phyloP scores from a whole-genome alignment of 495 filamentous ascomycete genomes.

The Lindgomyces ingoldianus region DNA sequence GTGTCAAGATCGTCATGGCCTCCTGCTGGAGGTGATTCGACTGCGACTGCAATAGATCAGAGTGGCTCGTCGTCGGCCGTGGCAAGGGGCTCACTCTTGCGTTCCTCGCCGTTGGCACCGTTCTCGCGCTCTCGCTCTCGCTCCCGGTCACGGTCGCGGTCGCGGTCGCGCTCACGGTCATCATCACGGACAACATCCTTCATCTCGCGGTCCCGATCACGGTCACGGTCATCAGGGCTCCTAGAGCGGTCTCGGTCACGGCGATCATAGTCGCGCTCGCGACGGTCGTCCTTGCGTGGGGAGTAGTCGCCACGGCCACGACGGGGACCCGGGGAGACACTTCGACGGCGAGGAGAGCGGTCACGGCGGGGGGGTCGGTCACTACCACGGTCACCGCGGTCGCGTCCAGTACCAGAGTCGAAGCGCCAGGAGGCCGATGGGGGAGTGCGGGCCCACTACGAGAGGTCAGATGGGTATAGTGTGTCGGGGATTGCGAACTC shows the following conservation, averaged over 20 bases:
- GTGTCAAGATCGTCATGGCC: conserved; percentile 92
- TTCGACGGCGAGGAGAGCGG: conserved; percentile 71
- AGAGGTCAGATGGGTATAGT: conserved; percentile 7
- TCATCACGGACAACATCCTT: conserved; percentile 68
- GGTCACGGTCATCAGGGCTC: conserved; percentile 67
- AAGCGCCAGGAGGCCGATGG: conserved; percentile 99
- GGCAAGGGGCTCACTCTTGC: conserved; percentile 69
- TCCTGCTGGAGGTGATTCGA: conserved; percentile 72
- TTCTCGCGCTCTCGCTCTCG: conserved; percentile 57
- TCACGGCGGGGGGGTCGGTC: conserved; percentile 60
- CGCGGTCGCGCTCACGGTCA: conserved; percentile 53
- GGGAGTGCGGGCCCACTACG: conserved; percentile 94
- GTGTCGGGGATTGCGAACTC: conserved; percentile 36
- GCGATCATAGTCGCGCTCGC: conserved; percentile 69
- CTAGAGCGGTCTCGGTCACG: conserved; percentile 69
- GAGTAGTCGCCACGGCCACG: conserved; percentile 81
- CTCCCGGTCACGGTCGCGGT: conserved; percentile 69
- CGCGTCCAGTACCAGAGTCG: conserved; percentile 58
- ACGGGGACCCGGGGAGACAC: conserved; percentile 72
- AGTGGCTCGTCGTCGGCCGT: conserved; percentile 19
- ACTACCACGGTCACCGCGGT: conserved; percentile 44
- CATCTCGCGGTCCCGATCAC: conserved; percentile 66
- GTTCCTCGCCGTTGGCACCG: conserved; percentile 76
- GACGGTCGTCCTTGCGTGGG: conserved; percentile 87
- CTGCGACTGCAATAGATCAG: conserved; percentile 50